Evolutionary conservation across 106 monocot species (phyloP).

Genomic region (Apostasia ramifera): DNA sequence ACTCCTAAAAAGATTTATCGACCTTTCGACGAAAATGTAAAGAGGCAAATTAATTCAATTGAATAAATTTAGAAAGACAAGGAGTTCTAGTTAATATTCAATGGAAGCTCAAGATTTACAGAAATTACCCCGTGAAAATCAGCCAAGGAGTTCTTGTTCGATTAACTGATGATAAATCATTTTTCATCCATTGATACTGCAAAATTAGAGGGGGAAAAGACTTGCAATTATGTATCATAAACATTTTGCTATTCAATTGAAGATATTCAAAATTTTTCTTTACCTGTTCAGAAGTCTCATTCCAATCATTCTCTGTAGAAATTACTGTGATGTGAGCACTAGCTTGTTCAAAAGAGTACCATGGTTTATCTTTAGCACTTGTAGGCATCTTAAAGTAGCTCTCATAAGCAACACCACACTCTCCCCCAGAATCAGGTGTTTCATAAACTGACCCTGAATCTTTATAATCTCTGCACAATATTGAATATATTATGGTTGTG

Average conservation of each 20-base stretch:
- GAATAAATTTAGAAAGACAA: too few species aligned
- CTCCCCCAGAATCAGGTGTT: conserved; percentile 70
- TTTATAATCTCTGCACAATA: conserved; percentile 37
- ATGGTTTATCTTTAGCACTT: conserved; percentile 38
- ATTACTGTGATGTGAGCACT: conserved; percentile 63
- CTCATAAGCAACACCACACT: conserved; percentile 71
- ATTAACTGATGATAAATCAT: conserved; percentile 46
- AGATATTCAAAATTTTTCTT: neutral
- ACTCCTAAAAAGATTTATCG: neutral
- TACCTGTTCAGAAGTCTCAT: conserved; percentile 48
- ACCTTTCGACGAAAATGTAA: too few species aligned
- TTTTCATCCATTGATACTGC: conserved; percentile 56
- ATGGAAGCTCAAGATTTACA: neutral
- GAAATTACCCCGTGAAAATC: conserved; percentile 61
- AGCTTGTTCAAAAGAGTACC: conserved; percentile 75
- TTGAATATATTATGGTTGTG: too few species aligned
- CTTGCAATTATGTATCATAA: neutral
- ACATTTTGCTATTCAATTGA: too few species aligned
- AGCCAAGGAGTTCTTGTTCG: conserved; percentile 63
- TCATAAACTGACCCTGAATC: conserved; percentile 50
- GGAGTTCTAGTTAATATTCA: too few species aligned
- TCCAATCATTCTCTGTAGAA: conserved; percentile 60
- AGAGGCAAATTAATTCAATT: too few species aligned
- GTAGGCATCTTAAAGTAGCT: conserved; percentile 64
- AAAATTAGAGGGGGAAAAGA: neutral